A percentile compares a stretch with the other conserved stretches of the same genome.
These are phyloP conservation scores for Kodamaea fungicola DNA, from an alignment of 1,139 yeast species.

Conservation along the genomic window DNA sequence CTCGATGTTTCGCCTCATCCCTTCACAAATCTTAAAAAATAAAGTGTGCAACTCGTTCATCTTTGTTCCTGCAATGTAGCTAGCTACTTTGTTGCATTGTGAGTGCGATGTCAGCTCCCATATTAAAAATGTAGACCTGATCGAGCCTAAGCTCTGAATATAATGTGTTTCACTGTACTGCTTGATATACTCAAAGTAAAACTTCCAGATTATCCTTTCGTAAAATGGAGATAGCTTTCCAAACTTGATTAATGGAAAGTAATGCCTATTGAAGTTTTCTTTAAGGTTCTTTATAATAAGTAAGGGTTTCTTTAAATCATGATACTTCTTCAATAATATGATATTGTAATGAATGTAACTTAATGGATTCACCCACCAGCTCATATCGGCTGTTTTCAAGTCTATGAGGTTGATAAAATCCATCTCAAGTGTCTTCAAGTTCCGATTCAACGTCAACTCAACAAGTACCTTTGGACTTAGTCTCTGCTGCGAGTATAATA, in stretches of 20 bases:
- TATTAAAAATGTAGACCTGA: slow-evolving; percentile 33
- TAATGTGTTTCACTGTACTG: slow-evolving; percentile 23
- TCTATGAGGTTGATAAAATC: slow-evolving; percentile 19
- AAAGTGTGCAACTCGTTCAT: slow-evolving; percentile 23
- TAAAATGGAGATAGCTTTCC: slow-evolving; percentile 32
- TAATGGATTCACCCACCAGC: slow-evolving; percentile 19
- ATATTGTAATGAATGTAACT: slow-evolving; percentile 24
- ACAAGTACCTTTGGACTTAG: slow-evolving; percentile 25
- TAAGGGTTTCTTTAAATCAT: slow-evolving; percentile 31
- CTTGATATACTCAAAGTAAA: slow-evolving; percentile 34
- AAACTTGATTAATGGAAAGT: slow-evolving; percentile 25
- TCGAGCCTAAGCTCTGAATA: slow-evolving; percentile 19
- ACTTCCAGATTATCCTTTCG: slow-evolving; percentile 44
- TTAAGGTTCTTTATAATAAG: slow-evolving; percentile 30
- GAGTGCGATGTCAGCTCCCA: slow-evolving; percentile 35
- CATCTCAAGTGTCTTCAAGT: slow-evolving; percentile 19
- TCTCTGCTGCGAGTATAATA: slow-evolving; percentile 25
- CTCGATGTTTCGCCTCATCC: slow-evolving; percentile 13
- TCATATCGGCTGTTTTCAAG: slow-evolving; percentile 8
- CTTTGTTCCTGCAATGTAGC: slow-evolving; percentile 14
- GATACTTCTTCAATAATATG: slow-evolving; percentile 33
- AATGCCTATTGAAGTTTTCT: slow-evolving; percentile 21
- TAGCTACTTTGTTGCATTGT: slow-evolving; percentile 13
- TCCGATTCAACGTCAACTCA: slow-evolving; percentile 27
- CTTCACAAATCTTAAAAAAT: slow-evolving; percentile 22